These are phyloP conservation scores for Geotrichum carabidarum DNA, from an alignment of 1,139 yeast genomes.

Conservation along the genomic window DNA sequence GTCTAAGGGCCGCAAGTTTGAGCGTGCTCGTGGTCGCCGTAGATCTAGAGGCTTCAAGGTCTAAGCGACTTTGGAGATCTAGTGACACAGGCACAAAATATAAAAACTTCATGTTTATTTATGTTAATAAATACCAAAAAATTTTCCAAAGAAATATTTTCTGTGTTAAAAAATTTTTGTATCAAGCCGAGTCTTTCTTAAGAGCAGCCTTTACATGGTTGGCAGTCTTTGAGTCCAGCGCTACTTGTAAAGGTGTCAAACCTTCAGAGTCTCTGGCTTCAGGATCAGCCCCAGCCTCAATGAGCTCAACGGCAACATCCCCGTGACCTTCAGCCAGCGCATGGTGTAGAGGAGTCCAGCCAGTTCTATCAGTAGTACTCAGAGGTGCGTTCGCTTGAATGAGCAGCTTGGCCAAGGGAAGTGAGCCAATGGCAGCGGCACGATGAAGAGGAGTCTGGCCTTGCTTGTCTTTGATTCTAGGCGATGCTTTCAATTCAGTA, in stretches of 20 bases:
- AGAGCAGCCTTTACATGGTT: neutral
- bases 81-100: neutral
- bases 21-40: slow-evolving; percentile 99
- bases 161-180: neutral
- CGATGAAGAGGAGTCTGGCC: slow-evolving; percentile 70
- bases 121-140: slow-evolving; percentile 3
- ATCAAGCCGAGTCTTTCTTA: neutral
- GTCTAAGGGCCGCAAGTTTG: slow-evolving; percentile 99
- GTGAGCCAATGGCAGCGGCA: slow-evolving; percentile 76
- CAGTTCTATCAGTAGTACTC: slow-evolving; percentile 61
- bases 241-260: slow-evolving; percentile 54
- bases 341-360: slow-evolving; percentile 87
- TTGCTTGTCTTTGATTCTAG: slow-evolving; percentile 60
- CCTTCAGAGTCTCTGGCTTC: slow-evolving; percentile 49
- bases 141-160: neutral
- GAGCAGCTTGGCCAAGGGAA: slow-evolving; percentile 48
- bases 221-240: slow-evolving; percentile 49
- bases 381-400: slow-evolving; percentile 56
- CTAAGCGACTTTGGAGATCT: slow-evolving; percentile 43
- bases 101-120: slow-evolving; percentile 5
- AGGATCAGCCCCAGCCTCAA: slow-evolving; percentile 62
- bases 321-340: slow-evolving; percentile 90
- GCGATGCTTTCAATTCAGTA: slow-evolving; percentile 49
- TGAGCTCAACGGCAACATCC: slow-evolving; percentile 62
- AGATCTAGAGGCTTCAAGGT: slow-evolving; percentile 99